A percentile compares a stretch with the other conserved stretches of the same genome.
Evolutionary conservation across 192 early-diverging fungal genomes (phyloP).

Genomic region (Dispira parvispora): DNA sequence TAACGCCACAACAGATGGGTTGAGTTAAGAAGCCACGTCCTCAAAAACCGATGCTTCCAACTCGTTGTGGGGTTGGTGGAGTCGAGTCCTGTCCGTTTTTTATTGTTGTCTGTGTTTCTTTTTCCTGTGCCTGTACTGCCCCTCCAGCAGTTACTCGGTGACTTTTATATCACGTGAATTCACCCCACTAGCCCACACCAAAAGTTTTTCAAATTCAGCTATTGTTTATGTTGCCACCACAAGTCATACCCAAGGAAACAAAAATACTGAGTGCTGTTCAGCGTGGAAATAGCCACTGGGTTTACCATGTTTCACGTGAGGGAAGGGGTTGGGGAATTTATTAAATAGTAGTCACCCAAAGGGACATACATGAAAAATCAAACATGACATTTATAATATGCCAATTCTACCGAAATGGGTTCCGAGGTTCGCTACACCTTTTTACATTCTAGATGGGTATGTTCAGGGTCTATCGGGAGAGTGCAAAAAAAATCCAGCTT

Average conservation of each 20-base stretch:
- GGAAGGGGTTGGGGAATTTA: background rate
- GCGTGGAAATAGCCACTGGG: background rate
- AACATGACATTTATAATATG: background rate
- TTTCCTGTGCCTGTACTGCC: background rate
- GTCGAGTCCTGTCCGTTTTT: too few relatives aligned
- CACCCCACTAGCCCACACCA: background rate
- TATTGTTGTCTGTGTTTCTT: too few relatives aligned
- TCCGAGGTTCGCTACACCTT: constrained; percentile 14
- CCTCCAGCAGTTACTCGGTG: background rate
- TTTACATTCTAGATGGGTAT: constrained; percentile 26
- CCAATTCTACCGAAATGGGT: background rate
- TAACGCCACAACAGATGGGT: too few relatives aligned
- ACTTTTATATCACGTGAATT: background rate
- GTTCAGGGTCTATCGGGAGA: constrained; percentile 24
- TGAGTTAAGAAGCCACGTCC: too few relatives aligned
- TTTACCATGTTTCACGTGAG: background rate
- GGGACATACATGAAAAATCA: background rate
- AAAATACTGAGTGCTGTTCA: background rate
- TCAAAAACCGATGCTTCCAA: too few relatives aligned
- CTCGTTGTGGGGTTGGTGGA: too few relatives aligned
- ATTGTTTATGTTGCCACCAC: background rate
- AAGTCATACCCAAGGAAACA: background rate
- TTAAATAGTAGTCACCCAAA: background rate
- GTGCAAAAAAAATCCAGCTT: constrained; percentile 31
- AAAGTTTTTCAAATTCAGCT: background rate